These are phyloP conservation scores for Ramularia collo-cygni DNA, from an alignment of 2,329 filamentous ascomycete species.

Conservation along the genomic window DNA sequence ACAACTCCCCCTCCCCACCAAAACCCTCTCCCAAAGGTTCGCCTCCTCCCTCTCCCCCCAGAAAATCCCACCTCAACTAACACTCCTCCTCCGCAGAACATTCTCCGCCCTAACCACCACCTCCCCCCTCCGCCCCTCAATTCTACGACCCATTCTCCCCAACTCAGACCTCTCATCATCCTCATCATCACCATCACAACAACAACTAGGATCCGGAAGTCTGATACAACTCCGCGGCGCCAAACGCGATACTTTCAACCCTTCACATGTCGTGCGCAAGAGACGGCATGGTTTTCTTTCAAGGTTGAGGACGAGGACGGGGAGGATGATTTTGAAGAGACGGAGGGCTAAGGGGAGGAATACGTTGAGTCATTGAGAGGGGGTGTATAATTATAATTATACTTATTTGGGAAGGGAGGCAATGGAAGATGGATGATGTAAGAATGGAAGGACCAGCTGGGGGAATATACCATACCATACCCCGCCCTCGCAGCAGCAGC, in stretches of 20 bases:
- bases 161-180: slow-evolving; percentile 11
- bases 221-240: slow-evolving; percentile 38
- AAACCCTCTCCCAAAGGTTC: too few species aligned
- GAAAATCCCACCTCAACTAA: too few species aligned
- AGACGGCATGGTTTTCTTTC: slow-evolving; percentile 55
- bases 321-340: slow-evolving; percentile 48
- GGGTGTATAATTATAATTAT: slow-evolving; percentile 1
- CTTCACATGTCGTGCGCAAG: slow-evolving; percentile 54
- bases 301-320: slow-evolving; percentile 46
- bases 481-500: too few species aligned
- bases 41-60: too few species aligned
- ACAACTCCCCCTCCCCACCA: too few species aligned
- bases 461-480: too few species aligned
- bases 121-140: slow-evolving; percentile 14
- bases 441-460: too few species aligned
- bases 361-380: slow-evolving; percentile 45
- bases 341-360: slow-evolving; percentile 49
- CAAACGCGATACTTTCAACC: slow-evolving; percentile 52
- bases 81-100: slow-evolving; percentile 11
- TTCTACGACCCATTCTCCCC: slow-evolving; percentile 13
- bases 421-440: too few species aligned
- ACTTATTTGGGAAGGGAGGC: neutral
- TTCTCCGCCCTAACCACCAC: slow-evolving; percentile 18
- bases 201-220: slow-evolving; percentile 28
- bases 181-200: slow-evolving; percentile 11